These are phyloP conservation scores for Lathyrus sativus DNA, from an alignment of 306 rosid species.

Conservation along the genomic window DNA sequence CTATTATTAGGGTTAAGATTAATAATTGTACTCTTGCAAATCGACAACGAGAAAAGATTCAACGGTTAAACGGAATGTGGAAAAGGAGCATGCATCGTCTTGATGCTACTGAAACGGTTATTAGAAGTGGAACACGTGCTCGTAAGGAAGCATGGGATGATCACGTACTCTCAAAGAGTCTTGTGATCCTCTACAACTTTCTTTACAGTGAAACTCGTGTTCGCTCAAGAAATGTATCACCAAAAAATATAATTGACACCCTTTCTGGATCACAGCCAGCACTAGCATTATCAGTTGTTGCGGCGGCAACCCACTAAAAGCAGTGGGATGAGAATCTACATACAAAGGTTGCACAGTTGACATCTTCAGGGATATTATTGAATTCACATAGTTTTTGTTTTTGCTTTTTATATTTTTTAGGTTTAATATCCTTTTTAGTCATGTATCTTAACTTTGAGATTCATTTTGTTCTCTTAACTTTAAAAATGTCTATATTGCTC, in stretches of 20 bases:
- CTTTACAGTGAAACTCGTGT: constrained; percentile 14
- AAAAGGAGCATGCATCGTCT: constrained; percentile 42
- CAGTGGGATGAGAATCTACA: constrained; percentile 25
- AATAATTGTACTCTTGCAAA: constrained; percentile 48
- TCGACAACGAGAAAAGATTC: constrained; percentile 47
- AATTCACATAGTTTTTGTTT: neutral
- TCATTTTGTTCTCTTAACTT: too few species aligned
- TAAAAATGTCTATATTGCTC: too few species aligned
- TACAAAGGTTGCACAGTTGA: constrained; percentile 23
- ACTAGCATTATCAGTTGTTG: constrained; percentile 1
- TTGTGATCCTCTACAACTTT: constrained; percentile 32
- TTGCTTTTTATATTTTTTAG: neutral
- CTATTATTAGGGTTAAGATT: constrained; percentile 40
- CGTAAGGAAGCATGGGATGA: constrained; percentile 41
- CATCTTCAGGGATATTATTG: constrained; percentile 9
- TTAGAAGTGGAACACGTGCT: neutral
- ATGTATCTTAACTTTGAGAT: too few species aligned
- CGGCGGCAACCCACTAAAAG: constrained; percentile 27
- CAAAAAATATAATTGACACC: neutral
- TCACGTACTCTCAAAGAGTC: constrained; percentile 31
- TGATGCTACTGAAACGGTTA: constrained; percentile 40
- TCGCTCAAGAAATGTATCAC: neutral
- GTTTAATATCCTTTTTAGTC: too few species aligned
- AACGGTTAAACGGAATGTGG: constrained; percentile 37
- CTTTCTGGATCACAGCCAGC: neutral